These are phyloP conservation scores for Spirogloea muscicola DNA, from an alignment of 139 green algal species.

Conservation along the genomic window DNA sequence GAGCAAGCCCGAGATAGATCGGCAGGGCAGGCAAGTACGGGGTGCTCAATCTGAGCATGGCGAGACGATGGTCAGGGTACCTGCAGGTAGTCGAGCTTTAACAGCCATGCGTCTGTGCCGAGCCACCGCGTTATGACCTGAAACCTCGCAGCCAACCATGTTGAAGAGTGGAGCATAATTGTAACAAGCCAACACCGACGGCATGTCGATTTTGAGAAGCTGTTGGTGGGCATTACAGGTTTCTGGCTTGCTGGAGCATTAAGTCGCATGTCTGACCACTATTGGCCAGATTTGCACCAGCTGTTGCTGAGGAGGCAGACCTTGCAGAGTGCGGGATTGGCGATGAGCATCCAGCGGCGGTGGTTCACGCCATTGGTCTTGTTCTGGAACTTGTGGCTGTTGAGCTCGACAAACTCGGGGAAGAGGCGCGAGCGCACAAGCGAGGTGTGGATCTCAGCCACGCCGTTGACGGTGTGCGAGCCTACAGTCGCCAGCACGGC, in stretches of 20 bases:
- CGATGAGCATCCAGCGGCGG: conserved; percentile 71
- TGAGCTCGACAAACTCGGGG: conserved; percentile 64
- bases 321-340: conserved; percentile 48
- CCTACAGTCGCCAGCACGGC: conserved; percentile 88
- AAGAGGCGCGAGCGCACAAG: conserved; percentile 83
- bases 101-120: conserved; percentile 68
- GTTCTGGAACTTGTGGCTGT: conserved; percentile 89
- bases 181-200: neutral
- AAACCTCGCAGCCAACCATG: neutral
- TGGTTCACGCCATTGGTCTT: conserved; percentile 95
- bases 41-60: neutral
- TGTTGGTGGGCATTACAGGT: too few relatives aligned
- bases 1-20: too few relatives aligned
- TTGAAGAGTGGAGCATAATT: neutral
- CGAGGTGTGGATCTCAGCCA: conserved; percentile 91
- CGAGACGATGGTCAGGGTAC: neutral
- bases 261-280: too few relatives aligned
- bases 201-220: neutral
- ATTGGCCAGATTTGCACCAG: conserved; percentile 5
- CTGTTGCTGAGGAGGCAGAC: conserved; percentile 48
- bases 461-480: conserved; percentile 85
- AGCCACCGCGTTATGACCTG: conserved; percentile 77
- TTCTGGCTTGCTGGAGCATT: conserved; percentile 62
- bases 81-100: conserved; percentile 54
- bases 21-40: neutral